A percentile compares a stretch with the other conserved stretches of the same genome.
These are phyloP conservation scores for Zygnema circumcarinatum DNA, from an alignment of 139 green algal genomes.

Conservation along the genomic window DNA sequence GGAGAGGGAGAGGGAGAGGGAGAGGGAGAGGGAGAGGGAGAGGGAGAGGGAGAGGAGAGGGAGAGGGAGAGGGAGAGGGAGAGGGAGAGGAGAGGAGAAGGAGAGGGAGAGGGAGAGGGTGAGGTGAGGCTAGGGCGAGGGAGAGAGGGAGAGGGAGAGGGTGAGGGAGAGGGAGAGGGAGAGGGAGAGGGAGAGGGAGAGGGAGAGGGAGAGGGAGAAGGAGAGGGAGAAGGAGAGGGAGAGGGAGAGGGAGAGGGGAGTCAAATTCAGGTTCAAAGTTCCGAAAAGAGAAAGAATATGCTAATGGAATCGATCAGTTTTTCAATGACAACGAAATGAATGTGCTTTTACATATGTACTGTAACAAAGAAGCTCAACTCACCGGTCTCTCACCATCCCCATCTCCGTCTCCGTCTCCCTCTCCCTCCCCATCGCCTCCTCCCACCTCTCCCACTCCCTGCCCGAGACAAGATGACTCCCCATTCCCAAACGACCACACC, in stretches of 20 bases:
- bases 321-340: too few relatives aligned
- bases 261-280: neutral
- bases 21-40: too few relatives aligned
- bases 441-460: neutral
- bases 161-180: neutral
- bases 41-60: neutral
- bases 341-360: too few relatives aligned
- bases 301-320: too few relatives aligned
- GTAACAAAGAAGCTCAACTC: too few relatives aligned
- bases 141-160: too few relatives aligned
- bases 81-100: neutral
- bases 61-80: neutral
- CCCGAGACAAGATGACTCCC: conserved; percentile 30
- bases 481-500: conserved; percentile 51
- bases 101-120: neutral
- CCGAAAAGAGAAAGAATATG: neutral
- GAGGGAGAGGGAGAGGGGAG: neutral
- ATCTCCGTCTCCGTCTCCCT: neutral
- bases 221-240: neutral
- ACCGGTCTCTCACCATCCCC: conserved; percentile 9
- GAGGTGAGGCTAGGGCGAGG: too few relatives aligned
- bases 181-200: neutral
- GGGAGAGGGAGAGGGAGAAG: neutral
- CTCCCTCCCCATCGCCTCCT: conserved; percentile 14
- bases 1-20: too few relatives aligned